Evolutionary conservation across 1,139 yeast species (phyloP).

Genomic region (Debaryomyces sp.): DNA sequence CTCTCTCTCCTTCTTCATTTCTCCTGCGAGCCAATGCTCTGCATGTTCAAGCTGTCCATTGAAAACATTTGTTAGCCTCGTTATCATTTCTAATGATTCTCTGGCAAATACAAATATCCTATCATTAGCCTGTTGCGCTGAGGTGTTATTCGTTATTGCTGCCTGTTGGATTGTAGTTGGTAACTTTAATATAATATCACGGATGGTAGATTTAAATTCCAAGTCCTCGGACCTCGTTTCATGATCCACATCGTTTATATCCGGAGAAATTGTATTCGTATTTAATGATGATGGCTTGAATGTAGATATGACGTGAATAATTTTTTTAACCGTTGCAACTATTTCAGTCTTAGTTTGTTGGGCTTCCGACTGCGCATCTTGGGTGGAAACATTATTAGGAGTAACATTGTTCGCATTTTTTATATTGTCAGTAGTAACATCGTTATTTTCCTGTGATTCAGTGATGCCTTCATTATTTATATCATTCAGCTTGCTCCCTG

Average conservation of each 20-base stretch:
- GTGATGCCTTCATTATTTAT: conserved; percentile 11
- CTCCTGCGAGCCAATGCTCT: conserved; percentile 74
- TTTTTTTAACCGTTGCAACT: conserved; percentile 84
- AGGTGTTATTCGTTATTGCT: conserved; percentile 20
- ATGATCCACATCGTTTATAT: conserved; percentile 10
- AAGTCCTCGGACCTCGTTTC: conserved; percentile 7
- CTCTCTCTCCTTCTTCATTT: conserved; percentile 18
- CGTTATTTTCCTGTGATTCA: conserved; percentile 12
- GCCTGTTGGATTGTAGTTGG: conserved; percentile 53
- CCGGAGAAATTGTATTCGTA: conserved; percentile 18
- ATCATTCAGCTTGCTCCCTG: conserved; percentile 9
- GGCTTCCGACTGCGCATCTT: conserved; percentile 2
- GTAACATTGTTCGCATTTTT: not conserved
- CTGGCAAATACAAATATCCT: conserved; percentile 79
- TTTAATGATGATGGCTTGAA: conserved; percentile 73
- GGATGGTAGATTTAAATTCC: conserved; percentile 65
- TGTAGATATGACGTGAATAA: conserved; percentile 81
- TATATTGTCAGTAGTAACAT: not conserved
- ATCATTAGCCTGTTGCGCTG: conserved; percentile 51
- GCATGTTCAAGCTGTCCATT: conserved; percentile 84
- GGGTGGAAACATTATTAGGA: not conserved
- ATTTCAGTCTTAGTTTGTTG: conserved; percentile 70
- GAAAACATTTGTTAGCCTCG: conserved; percentile 78
- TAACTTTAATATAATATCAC: conserved; percentile 73
- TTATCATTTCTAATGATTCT: conserved; percentile 87